Percentiles rank a stretch among this genome's conserved stretches.
Evolutionary conservation across 164 flowering plant genomes (phyloP).

Genomic region (Hamamelis virginiana): DNA sequence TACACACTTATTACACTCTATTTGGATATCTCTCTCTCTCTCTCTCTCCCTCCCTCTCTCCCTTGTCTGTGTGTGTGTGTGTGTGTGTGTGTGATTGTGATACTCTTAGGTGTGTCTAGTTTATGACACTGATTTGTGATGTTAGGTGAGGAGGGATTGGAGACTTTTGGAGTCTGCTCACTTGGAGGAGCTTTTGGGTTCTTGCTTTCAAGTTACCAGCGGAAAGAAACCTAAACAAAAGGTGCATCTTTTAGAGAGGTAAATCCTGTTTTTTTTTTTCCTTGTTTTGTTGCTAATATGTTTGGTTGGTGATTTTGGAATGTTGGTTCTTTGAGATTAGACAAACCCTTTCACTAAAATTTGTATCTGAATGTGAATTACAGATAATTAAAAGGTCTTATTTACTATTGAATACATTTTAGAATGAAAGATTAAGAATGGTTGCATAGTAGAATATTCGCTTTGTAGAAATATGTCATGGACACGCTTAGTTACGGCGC

Average conservation of each 20-base stretch:
- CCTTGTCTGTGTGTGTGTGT: too few species aligned
- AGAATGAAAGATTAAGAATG: too few species aligned
- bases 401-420: too few species aligned
- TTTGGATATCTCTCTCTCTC: too few species aligned
- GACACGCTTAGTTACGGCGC: too few species aligned
- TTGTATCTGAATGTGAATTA: not conserved
- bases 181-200: slow-evolving; percentile 51
- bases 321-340: not conserved
- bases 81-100: too few species aligned
- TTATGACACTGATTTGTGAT: not conserved
- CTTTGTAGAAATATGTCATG: too few species aligned
- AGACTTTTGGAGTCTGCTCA: slow-evolving; percentile 58
- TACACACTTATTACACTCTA: not conserved
- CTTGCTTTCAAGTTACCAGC: slow-evolving; percentile 51
- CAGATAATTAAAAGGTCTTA: not conserved
- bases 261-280: not conserved
- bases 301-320: not conserved
- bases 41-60: too few species aligned
- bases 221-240: slow-evolving; percentile 59
- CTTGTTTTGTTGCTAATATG: not conserved
- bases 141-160: slow-evolving; percentile 80
- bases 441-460: too few species aligned
- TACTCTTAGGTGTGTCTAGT: too few species aligned
- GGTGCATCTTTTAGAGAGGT: slow-evolving; percentile 72
- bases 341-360: not conserved